These are phyloP conservation scores for Chaetomium cochliodes DNA, from an alignment of 495 filamentous ascomycete genomes.

Conservation along the genomic window DNA sequence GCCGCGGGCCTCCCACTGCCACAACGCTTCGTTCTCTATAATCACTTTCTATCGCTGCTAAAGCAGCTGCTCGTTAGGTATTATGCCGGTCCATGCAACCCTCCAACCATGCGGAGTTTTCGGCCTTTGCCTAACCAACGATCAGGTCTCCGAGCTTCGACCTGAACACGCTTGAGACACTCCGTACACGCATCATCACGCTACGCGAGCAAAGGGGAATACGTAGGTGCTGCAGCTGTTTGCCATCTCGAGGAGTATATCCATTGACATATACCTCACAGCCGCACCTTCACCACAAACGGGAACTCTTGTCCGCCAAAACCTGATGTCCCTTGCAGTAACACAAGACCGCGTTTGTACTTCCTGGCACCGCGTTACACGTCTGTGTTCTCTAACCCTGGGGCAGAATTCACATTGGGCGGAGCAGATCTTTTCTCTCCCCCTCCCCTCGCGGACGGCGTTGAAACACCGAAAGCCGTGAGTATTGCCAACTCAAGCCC, in stretches of 20 bases:
- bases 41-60: constrained; percentile 50
- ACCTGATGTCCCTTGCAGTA: constrained; percentile 29
- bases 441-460: constrained; percentile 49
- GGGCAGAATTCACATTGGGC: constrained; percentile 45
- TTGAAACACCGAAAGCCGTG: constrained; percentile 43
- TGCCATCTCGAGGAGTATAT: background rate
- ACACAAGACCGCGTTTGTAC: constrained; percentile 35
- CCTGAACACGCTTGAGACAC: constrained; percentile 49
- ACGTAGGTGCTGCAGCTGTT: constrained; percentile 32
- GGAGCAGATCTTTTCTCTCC: constrained; percentile 56
- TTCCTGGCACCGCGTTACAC: background rate
- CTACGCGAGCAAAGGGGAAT: constrained; percentile 48
- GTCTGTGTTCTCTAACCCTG: constrained; percentile 1
- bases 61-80: constrained; percentile 47
- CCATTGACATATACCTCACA: constrained; percentile 18
- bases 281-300: constrained; percentile 33
- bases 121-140: constrained; percentile 18
- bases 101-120: background rate
- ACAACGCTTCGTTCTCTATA: constrained; percentile 54
- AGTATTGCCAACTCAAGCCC: background rate
- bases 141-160: constrained; percentile 53
- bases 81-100: background rate
- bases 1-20: constrained; percentile 49
- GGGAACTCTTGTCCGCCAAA: constrained; percentile 34
- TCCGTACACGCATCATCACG: constrained; percentile 46